Evolutionary conservation across 129 eudicot species (phyloP), one percentile per base, ranked within the genome.

Genomic region (Arctium minus): DNA sequence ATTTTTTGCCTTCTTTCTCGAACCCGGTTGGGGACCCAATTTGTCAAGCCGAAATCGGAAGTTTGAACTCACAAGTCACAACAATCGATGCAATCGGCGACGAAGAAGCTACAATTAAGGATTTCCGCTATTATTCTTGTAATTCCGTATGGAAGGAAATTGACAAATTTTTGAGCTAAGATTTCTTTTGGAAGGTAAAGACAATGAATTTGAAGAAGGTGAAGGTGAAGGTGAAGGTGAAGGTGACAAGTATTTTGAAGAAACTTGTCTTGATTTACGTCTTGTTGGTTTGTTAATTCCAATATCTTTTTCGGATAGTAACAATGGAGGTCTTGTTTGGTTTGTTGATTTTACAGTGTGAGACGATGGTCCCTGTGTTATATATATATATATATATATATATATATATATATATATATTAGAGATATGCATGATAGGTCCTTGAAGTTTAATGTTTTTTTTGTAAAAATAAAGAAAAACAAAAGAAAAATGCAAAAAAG

Each of bases 181-280:
- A 40, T 33, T 80, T 70, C 53, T 84, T 81, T 96, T 89, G 1
- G 90, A 89, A 86, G 89, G 71, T 48, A 48, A 22, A 18, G 76
- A 37, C 0, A 68, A 17, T 12, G 79, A 76, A 79, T 89, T 84
- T n/a, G 90, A 82, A 37, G 97, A 88, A 44, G 88, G 77, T 37
- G 88, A 82, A 27, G 94, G 76, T 22, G 27, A 22, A 22, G 27
- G n/a, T n/a, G 98, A 94, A 56, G 94, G 85, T 1, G 98, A 89
- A 86, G 97, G 94, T 35, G 97, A 89, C 90, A 94, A 82, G 72
- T 94, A 94, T 44, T 97, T 80, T n/a, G 98, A 92, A 72, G 92
- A 83, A 31, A 94, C 96, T 53, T 89, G 88, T 72, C 92, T 88
- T 38, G 94, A 86, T 90, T 90, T 92, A 74, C 94, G 91, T 79